Conservation (phyloP, 371 early-diverging fungal genomes). For the Capillidium heterosporum region DNA sequence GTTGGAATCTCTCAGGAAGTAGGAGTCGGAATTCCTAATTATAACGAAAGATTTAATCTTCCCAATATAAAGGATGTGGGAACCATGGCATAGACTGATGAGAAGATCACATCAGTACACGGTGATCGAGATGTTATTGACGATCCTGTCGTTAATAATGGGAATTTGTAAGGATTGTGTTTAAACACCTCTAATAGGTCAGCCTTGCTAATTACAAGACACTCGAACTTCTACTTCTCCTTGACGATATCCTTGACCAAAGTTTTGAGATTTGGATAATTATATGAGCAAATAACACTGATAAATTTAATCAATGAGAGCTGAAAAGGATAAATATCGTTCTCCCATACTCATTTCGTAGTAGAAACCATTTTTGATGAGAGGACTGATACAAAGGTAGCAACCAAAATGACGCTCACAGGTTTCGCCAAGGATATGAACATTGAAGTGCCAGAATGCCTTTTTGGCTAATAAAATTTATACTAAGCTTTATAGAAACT, state of each 20-base stretch:
- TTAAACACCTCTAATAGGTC: constrained; percentile 94
- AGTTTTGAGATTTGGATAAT: constrained; percentile 75
- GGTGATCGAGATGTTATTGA: constrained; percentile 88
- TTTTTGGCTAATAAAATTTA: constrained; percentile 27
- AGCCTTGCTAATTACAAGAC: constrained; percentile 76
- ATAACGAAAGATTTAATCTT: constrained; percentile 91
- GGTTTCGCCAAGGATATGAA: constrained; percentile 98
- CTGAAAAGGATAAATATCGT: constrained; percentile 17
- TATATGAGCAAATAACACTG: constrained; percentile 53
- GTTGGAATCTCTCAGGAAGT: constrained; percentile 95
- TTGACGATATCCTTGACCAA: constrained; percentile 73
- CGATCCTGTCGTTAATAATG: constrained; percentile 80
- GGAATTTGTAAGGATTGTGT: constrained; percentile 92
- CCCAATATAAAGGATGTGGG: constrained; percentile 93
- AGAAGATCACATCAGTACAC: constrained; percentile 97
- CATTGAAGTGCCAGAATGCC: constrained; percentile 99
- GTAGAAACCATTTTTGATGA: constrained; percentile 97
- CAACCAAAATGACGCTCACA: constrained; percentile 92
- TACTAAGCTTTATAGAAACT: neutral
- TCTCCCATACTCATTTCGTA: constrained; percentile 89
- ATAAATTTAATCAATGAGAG: neutral
- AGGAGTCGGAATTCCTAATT: constrained; percentile 92
- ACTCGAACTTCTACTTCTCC: constrained; percentile 93
- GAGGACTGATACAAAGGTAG: constrained; percentile 96
- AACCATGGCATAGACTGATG: constrained; percentile 97